phyloP scores from a whole-genome alignment of 2,329 filamentous ascomycete species.

The Cryphonectria carpinicola region DNA sequence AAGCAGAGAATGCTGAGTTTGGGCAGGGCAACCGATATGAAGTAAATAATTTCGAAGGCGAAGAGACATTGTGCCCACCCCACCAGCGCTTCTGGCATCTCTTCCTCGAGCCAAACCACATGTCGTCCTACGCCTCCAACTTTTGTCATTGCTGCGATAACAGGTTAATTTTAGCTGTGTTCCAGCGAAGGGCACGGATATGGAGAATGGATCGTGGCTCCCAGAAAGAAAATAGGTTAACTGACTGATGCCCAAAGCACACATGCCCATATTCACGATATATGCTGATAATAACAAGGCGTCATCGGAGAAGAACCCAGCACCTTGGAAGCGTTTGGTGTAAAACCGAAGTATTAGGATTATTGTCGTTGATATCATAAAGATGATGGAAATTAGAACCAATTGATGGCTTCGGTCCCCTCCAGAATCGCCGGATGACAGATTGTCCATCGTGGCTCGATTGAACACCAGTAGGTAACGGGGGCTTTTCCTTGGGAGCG shows the following conservation, averaged over 20 bases:
- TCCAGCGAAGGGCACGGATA: neutral
- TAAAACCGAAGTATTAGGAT: constrained; percentile 30
- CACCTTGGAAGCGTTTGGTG: constrained; percentile 30
- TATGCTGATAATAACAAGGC: constrained; percentile 30
- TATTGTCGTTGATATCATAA: constrained; percentile 29
- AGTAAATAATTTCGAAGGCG: constrained; percentile 38
- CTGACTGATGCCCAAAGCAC: constrained; percentile 32
- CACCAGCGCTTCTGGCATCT: constrained; percentile 26
- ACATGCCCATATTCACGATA: constrained; percentile 32
- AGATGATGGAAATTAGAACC: constrained; percentile 32
- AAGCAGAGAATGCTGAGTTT: constrained; percentile 38
- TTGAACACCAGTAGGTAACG: neutral
- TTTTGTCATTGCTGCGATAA: constrained; percentile 31
- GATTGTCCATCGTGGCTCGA: neutral
- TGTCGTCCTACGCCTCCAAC: constrained; percentile 36
- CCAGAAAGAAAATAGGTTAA: neutral
- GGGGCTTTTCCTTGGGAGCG: neutral
- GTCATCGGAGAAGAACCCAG: constrained; percentile 30
- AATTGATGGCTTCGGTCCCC: constrained; percentile 19
- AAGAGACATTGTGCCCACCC: constrained; percentile 35
- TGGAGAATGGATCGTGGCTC: neutral
- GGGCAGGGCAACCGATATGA: constrained; percentile 35
- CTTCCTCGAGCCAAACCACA: constrained; percentile 29
- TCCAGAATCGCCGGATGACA: neutral
- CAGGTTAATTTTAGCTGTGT: neutral